These are phyloP conservation scores for Cryptomeria japonica DNA, from an alignment of 75 land plant species.

Conservation along the genomic window DNA sequence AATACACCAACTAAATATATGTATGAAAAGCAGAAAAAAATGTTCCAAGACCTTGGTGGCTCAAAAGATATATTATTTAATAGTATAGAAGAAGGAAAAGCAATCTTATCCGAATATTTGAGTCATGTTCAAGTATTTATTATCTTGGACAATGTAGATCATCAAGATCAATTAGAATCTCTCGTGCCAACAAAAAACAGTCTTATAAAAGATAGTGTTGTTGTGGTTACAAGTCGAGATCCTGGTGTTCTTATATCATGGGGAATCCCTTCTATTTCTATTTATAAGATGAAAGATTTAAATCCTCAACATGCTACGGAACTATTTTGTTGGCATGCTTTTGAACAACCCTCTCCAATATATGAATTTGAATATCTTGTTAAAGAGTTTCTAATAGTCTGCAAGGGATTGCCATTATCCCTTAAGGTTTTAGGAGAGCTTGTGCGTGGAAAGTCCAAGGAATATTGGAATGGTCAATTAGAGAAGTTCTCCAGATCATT, in stretches of 20 bases:
- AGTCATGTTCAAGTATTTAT: background rate
- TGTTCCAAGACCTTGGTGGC: background rate
- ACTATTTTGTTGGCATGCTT: conserved; percentile 3
- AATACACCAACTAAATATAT: background rate
- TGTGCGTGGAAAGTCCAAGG: background rate
- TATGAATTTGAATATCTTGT: background rate
- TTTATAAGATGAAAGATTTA: background rate
- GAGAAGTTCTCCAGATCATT: background rate
- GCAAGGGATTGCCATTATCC: background rate
- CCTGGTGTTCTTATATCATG: background rate
- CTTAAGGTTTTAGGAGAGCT: background rate
- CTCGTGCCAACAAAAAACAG: background rate
- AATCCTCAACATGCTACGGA: background rate
- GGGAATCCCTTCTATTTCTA: background rate
- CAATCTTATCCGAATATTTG: background rate
- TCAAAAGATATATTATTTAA: background rate
- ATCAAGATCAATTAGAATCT: background rate
- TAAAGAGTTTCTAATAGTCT: background rate
- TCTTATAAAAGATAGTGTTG: background rate
- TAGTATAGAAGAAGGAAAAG: background rate
- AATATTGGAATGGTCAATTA: background rate
- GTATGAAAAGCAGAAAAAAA: background rate
- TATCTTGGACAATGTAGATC: background rate
- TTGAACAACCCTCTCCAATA: background rate
- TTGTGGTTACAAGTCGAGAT: background rate